Conservation (phyloP, 2,329 filamentous ascomycete genomes). For the Elsinoe arachidis region DNA sequence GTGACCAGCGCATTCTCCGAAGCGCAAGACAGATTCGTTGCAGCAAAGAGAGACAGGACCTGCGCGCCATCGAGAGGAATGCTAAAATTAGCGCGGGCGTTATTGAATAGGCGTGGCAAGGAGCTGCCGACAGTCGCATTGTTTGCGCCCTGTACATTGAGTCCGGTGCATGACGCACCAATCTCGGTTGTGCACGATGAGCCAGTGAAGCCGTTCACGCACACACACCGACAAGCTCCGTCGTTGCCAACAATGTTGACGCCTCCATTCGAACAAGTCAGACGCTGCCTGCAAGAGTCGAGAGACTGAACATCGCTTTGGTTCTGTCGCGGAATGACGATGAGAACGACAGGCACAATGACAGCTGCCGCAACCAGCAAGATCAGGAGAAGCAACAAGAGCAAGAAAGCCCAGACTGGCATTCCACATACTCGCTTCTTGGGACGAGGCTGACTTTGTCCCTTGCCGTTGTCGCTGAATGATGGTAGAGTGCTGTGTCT, state of each 20-base stretch:
- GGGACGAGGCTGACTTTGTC: conserved; percentile 4
- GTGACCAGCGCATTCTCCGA: conserved; percentile 82
- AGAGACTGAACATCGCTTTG: conserved; percentile 20
- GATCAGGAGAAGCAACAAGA: conserved; percentile 57
- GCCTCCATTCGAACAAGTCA: conserved; percentile 72
- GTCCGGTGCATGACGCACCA: conserved; percentile 50
- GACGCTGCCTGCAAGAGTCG: conserved; percentile 50
- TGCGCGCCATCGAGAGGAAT: conserved; percentile 62
- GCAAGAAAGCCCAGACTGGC: conserved; percentile 66
- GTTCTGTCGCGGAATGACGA: conserved; percentile 47
- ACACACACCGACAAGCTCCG: conserved; percentile 70
- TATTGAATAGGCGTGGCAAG: conserved; percentile 63
- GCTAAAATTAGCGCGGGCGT: conserved; percentile 59
- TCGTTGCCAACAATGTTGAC: conserved; percentile 51
- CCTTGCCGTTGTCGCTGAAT: conserved; percentile 13
- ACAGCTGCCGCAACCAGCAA: conserved; percentile 71
- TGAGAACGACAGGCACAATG: conserved; percentile 63
- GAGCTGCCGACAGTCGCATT: conserved; percentile 76
- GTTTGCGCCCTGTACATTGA: conserved; percentile 34
- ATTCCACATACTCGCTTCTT: conserved; percentile 69
- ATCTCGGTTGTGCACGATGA: conserved; percentile 44
- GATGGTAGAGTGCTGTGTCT: conserved; percentile 15
- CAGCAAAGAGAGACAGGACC: conserved; percentile 68
- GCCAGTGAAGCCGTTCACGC: conserved; percentile 77
- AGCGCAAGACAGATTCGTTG: conserved; percentile 66